These are phyloP conservation scores for Annulohypoxylon maeteangense DNA, from an alignment of 495 filamentous ascomycete species.

Conservation along the genomic window DNA sequence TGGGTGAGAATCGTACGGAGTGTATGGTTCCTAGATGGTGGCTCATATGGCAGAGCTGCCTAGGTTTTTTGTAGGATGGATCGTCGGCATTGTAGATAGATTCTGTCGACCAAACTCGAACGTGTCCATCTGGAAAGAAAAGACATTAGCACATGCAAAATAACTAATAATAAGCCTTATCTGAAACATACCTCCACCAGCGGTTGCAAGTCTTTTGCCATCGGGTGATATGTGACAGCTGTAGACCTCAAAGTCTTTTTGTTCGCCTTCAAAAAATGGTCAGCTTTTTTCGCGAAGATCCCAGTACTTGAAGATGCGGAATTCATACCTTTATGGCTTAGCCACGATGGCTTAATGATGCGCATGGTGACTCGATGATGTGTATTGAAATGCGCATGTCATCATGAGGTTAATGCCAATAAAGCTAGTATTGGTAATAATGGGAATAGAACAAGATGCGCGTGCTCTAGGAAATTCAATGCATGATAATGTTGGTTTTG, in stretches of 20 bases:
- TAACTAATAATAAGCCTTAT: constrained; percentile 26
- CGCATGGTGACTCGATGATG: constrained; percentile 65
- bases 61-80: constrained; percentile 76
- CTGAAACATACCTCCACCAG: constrained; percentile 79
- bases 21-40: constrained; percentile 98
- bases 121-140: constrained; percentile 81
- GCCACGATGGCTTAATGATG: constrained; percentile 93
- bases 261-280: constrained; percentile 71
- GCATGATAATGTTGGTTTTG: constrained; percentile 24
- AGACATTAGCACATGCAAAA: constrained; percentile 26
- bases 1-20: constrained; percentile 93
- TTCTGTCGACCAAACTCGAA: constrained; percentile 96
- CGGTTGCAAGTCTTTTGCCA: constrained; percentile 88
- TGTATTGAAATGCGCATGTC: constrained; percentile 47
- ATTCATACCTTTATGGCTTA: constrained; percentile 82
- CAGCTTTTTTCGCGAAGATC: constrained; percentile 10
- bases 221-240: constrained; percentile 97
- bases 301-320: not conserved
- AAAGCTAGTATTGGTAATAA: not conserved
- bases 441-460: constrained; percentile 12
- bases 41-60: constrained; percentile 96
- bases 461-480: constrained; percentile 27
- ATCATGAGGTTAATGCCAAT: constrained; percentile 24
- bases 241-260: constrained; percentile 97
- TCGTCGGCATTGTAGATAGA: constrained; percentile 85